Base-by-base conservation (phyloP, 2,329 filamentous ascomycete species). In the Alternaria dauci region DNA sequence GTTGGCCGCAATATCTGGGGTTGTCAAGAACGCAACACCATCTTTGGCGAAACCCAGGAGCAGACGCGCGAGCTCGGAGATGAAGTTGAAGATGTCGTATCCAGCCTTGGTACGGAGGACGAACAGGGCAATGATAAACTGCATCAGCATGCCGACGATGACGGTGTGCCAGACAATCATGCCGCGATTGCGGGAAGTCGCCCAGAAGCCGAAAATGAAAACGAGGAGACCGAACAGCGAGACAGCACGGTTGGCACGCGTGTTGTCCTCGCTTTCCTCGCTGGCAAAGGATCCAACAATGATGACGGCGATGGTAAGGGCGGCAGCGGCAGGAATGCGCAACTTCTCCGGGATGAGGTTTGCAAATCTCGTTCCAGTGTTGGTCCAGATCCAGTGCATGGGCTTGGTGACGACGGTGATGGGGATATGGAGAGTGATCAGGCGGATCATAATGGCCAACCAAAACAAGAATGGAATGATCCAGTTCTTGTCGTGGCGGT, bases 21-120 rank as follows among this genome's bases (percentile, higher is more conserved):
- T 81, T 0, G 88, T 90, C 69, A 97, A 79, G 82, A 97, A 97
- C 0, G 78, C 76, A 0, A 91, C 87, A 76, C 94, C 94, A 32
- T 92, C 77, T 18, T 83, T 81, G 25, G 94, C 91, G 70, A 93
- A 97, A 26, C 89, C 87, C 5, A 97, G 85, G 28, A 97, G 83
- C 63, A 88, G 84, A 28, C 88, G 87, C 2, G 93, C 92, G 9
- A 94, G 86, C 54, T 83, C 83, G 4, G 92, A 93, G 70, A 97
- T 87, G 81, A 96, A 97, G 78, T 88, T 88, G 86, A 97, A 97
- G 75, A 97, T 96, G 79, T 96, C 91, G 80, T 79, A 96, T 59
- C 93, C 94, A 39, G 88, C 91, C 39, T 85, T 80, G 3, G 93
- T 95, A 48, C 93, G 88, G 68, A 97, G 84, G 48, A 97, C 94